A percentile compares a stretch with the other conserved stretches of the same genome.
phyloP scores from a whole-genome alignment of 306 rosid species.

The Cicer arietinum region DNA sequence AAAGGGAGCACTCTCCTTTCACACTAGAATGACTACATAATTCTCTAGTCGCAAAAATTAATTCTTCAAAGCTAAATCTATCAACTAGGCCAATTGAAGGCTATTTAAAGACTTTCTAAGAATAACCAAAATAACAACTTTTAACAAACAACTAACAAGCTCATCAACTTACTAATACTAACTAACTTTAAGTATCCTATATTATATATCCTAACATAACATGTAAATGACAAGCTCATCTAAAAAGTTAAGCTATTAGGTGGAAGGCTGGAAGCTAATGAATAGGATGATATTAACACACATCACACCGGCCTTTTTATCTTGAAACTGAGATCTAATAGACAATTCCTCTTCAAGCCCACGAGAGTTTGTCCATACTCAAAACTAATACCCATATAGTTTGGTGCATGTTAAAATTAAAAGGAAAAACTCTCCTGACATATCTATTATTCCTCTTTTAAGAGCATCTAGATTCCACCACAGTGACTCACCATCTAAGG shows the following conservation, averaged over 20 bases:
- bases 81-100: too few relatives aligned
- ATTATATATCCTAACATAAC: background rate
- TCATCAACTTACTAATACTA: too few relatives aligned
- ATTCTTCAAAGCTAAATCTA: too few relatives aligned
- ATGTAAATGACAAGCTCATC: background rate
- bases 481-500: background rate
- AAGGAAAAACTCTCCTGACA: background rate
- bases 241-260: background rate
- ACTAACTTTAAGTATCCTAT: too few relatives aligned
- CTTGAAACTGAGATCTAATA: background rate
- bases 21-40: too few relatives aligned
- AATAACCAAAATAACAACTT: too few relatives aligned
- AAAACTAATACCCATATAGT: background rate
- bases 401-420: slow-evolving; percentile 9
- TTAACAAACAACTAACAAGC: too few relatives aligned
- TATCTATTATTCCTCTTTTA: slow-evolving; percentile 17
- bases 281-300: background rate
- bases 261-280: background rate
- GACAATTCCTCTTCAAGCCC: background rate
- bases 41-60: too few relatives aligned
- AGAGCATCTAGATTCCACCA: slow-evolving; percentile 21
- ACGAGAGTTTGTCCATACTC: background rate
- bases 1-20: too few relatives aligned
- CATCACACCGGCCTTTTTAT: background rate
- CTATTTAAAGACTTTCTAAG: too few relatives aligned